Evolutionary conservation across 257 asterid genomes (phyloP).

Genomic region (Solanum chmielewskii): DNA sequence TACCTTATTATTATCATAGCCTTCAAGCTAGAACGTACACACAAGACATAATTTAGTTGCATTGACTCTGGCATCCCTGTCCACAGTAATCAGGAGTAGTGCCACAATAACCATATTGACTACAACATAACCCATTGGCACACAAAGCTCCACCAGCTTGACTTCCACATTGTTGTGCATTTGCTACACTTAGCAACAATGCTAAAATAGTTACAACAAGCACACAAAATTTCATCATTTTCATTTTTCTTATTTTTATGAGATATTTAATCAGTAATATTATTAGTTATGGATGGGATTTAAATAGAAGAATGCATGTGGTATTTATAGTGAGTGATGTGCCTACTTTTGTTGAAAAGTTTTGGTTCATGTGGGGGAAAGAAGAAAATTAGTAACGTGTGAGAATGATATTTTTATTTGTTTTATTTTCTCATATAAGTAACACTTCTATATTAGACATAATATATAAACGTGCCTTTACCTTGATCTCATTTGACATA

Average conservation of each 20-base stretch:
- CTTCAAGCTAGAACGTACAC: background rate
- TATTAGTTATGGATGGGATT: too few relatives aligned
- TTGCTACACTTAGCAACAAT: background rate
- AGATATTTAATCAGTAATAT: too few relatives aligned
- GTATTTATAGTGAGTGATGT: background rate
- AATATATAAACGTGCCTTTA: too few relatives aligned
- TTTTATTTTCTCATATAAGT: background rate
- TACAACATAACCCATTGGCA: background rate
- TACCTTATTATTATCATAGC: background rate
- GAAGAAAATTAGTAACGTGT: background rate
- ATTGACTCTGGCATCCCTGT: background rate
- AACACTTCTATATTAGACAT: too few relatives aligned
- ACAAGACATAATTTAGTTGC: background rate
- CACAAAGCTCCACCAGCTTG: background rate
- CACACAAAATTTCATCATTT: constrained; percentile 3
- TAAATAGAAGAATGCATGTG: background rate
- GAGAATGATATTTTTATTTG: background rate
- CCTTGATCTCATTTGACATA: too few relatives aligned
- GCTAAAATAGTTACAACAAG: background rate
- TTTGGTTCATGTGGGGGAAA: background rate
- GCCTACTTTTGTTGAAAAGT: too few relatives aligned
- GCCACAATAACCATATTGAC: background rate
- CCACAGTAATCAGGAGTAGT: background rate
- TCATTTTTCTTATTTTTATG: background rate
- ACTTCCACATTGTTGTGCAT: background rate